Percentiles rank a stretch among this genome's conserved stretches.
These are phyloP conservation scores for Mercurialis annua DNA, from an alignment of 345 rosid genomes.

Conservation along the genomic window DNA sequence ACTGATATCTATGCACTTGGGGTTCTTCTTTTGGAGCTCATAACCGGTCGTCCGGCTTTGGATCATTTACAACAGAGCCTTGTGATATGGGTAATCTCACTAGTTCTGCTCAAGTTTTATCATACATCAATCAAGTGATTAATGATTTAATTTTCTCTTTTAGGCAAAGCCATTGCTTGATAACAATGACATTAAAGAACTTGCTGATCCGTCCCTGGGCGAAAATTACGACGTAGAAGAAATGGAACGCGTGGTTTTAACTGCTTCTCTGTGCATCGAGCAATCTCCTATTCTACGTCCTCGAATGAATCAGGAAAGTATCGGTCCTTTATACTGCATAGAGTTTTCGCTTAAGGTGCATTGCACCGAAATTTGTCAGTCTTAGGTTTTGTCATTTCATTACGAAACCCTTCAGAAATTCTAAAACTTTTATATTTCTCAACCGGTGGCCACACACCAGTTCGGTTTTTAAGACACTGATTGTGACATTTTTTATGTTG, in stretches of 20 bases:
- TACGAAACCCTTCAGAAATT: too few species aligned
- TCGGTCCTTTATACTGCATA: neutral
- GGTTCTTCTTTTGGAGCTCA: slow-evolving; percentile 83
- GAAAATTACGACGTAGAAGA: slow-evolving; percentile 56
- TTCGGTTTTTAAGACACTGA: too few species aligned
- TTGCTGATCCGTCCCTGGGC: slow-evolving; percentile 65
- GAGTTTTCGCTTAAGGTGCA: too few species aligned
- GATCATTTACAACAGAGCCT: slow-evolving; percentile 64
- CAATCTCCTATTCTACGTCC: slow-evolving; percentile 85
- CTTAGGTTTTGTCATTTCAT: too few species aligned
- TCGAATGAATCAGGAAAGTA: slow-evolving; percentile 71
- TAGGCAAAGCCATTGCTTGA: slow-evolving; percentile 86
- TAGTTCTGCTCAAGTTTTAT: slow-evolving; percentile 4
- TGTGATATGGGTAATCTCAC: slow-evolving; percentile 63
- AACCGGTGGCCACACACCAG: too few species aligned
- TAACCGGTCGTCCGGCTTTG: slow-evolving; percentile 74
- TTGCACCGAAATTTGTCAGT: too few species aligned
- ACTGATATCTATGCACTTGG: slow-evolving; percentile 89
- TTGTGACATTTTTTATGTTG: too few species aligned
- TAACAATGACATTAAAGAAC: slow-evolving; percentile 40
- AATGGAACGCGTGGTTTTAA: slow-evolving; percentile 55
- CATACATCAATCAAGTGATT: neutral
- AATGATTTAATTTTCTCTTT: neutral
- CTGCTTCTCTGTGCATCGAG: slow-evolving; percentile 79
- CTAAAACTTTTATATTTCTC: neutral